A percentile compares a stretch with the other conserved stretches of the same genome.
Conservation (phyloP, 192 early-diverging fungal genomes). For the Cladochytrium replicatum region DNA sequence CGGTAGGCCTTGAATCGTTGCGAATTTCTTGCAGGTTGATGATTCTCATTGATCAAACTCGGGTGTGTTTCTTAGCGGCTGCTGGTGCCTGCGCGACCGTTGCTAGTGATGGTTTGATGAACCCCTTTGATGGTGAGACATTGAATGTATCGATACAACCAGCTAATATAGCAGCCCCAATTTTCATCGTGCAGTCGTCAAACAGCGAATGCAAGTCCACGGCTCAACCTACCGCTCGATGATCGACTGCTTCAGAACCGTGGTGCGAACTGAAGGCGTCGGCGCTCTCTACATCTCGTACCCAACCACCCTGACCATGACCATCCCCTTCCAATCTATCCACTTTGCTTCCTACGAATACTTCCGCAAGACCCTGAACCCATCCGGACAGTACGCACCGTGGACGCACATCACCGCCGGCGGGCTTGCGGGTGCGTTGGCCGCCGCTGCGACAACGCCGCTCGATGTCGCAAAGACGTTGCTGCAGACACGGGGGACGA, state of each 20-base stretch:
- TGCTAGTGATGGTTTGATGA: slow-evolving; percentile 83
- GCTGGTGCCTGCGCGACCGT: slow-evolving; percentile 86
- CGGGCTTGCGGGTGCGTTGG: slow-evolving; percentile 78
- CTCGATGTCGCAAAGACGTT: slow-evolving; percentile 96
- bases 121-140: slow-evolving; percentile 82
- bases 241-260: slow-evolving; percentile 53
- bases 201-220: slow-evolving; percentile 90
- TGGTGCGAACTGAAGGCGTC: slow-evolving; percentile 67
- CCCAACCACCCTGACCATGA: slow-evolving; percentile 89
- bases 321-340: slow-evolving; percentile 87
- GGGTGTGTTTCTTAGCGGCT: slow-evolving; percentile 32
- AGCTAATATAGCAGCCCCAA: not conserved
- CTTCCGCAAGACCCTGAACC: slow-evolving; percentile 73
- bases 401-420: slow-evolving; percentile 76
- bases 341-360: slow-evolving; percentile 91
- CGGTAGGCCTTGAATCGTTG: slow-evolving; percentile 22
- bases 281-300: slow-evolving; percentile 87
- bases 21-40: not conserved
- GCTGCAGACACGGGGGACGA: slow-evolving; percentile 81
- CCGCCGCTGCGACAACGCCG: slow-evolving; percentile 81
- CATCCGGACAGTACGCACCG: slow-evolving; percentile 72
- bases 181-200: slow-evolving; percentile 51
- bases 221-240: slow-evolving; percentile 63
- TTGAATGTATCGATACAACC: not conserved
- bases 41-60: not conserved